A percentile compares a stretch with the other conserved stretches of the same genome.
Evolutionary conservation across 169 alveolate genomes (phyloP).

Genomic region (Plasmodium falciparum): DNA sequence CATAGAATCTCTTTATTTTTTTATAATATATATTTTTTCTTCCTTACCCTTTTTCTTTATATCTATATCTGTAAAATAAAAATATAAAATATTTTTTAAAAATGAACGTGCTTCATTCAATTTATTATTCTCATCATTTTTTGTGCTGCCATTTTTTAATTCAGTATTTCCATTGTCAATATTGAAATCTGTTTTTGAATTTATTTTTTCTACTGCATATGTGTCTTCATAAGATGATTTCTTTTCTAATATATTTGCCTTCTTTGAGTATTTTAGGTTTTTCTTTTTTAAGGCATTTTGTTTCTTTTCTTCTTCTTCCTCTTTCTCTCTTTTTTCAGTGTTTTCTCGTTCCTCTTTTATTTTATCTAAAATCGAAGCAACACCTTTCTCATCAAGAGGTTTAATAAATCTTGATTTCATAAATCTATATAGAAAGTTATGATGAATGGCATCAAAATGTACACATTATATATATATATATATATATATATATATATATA

Average conservation of each 20-base stretch:
- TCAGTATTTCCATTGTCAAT: constrained; percentile 20
- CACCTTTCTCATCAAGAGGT: constrained; percentile 17
- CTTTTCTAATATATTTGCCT: constrained; percentile 36
- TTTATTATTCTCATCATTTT: constrained; percentile 47
- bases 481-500: background rate
- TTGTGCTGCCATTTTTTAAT: background rate
- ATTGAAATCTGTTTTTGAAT: constrained; percentile 32
- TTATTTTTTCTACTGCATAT: constrained; percentile 47
- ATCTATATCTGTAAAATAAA: constrained; percentile 43
- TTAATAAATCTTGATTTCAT: constrained; percentile 62
- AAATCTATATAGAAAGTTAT: constrained; percentile 13
- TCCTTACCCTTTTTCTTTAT: constrained; percentile 51
- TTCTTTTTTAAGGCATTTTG: constrained; percentile 16
- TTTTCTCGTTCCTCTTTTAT: constrained; percentile 65
- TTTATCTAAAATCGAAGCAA: constrained; percentile 34
- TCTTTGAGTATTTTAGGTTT: constrained; percentile 24
- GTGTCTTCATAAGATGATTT: constrained; percentile 46
- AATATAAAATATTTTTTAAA: constrained; percentile 12
- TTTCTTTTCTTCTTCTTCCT: constrained; percentile 10
- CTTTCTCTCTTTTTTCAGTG: constrained; percentile 22
- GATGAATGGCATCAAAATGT: background rate
- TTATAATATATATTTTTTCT: constrained; percentile 4
- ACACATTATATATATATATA: background rate
- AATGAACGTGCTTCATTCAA: constrained; percentile 58
- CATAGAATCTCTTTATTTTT: background rate